phyloP scores from a whole-genome alignment of 495 filamentous ascomycete genomes.

The Patellaria atrata region DNA sequence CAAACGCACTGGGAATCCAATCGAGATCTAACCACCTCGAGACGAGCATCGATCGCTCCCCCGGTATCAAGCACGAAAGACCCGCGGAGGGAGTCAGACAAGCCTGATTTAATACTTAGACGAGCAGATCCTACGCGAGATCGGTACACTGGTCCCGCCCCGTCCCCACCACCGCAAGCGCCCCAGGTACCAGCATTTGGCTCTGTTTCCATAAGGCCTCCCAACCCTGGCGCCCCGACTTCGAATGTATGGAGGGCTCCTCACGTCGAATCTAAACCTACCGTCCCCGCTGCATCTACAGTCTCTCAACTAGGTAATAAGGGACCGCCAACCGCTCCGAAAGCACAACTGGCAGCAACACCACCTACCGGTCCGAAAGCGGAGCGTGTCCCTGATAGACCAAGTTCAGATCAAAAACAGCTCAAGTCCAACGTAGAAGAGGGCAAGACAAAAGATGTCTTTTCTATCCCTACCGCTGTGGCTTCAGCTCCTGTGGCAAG shows the following conservation, averaged over 20 bases:
- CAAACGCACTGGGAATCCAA: slow-evolving; percentile 6
- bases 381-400: slow-evolving; percentile 10
- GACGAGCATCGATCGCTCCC: slow-evolving; percentile 15
- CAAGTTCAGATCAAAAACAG: slow-evolving; percentile 7
- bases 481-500: not conserved
- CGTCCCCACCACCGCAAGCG: slow-evolving; percentile 60
- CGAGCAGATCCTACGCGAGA: slow-evolving; percentile 32
- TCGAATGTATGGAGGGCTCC: slow-evolving; percentile 25
- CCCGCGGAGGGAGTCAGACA: slow-evolving; percentile 30
- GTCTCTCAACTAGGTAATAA: too few species aligned
- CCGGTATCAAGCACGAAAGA: slow-evolving; percentile 22
- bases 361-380: too few species aligned
- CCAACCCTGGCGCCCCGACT: slow-evolving; percentile 1
- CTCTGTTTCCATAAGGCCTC: slow-evolving; percentile 27
- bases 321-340: too few species aligned
- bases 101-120: slow-evolving; percentile 26
- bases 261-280: slow-evolving; percentile 23
- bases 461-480: slow-evolving; percentile 1
- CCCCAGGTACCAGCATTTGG: slow-evolving; percentile 52
- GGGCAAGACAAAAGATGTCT: too few species aligned
- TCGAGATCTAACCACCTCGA: slow-evolving; percentile 11
- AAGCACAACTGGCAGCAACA: too few species aligned
- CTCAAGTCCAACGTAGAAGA: too few species aligned
- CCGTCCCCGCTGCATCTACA: slow-evolving; percentile 2
- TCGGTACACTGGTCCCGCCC: slow-evolving; percentile 23